Percentiles rank a stretch among this genome's conserved stretches.
phyloP scores from a whole-genome alignment of 164 flowering plant species.

The Platanus orientalis region DNA sequence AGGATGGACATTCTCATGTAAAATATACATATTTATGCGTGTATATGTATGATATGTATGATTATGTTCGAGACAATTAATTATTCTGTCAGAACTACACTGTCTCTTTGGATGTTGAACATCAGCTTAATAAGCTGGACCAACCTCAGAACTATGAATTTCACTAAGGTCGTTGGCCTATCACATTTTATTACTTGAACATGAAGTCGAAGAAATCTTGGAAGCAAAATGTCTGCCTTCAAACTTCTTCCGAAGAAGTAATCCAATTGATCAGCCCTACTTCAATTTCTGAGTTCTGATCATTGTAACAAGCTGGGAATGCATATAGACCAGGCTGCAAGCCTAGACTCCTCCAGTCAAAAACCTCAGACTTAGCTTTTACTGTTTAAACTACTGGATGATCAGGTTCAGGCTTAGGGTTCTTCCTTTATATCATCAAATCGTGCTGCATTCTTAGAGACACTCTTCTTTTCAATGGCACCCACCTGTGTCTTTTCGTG shows the following conservation, averaged over 20 bases:
- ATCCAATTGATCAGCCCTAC: not conserved
- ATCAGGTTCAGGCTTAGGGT: conserved; percentile 18
- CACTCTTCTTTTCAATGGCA: conserved; percentile 6
- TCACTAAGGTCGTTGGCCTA: not conserved
- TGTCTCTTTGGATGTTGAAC: no score
- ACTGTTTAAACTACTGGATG: no score
- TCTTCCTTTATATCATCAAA: conserved; percentile 11
- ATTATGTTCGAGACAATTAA: no score
- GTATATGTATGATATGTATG: no score
- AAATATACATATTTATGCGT: no score
- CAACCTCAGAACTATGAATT: not conserved
- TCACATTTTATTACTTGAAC: not conserved
- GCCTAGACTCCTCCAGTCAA: not conserved
- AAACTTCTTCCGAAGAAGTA: not conserved
- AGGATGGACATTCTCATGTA: no score
- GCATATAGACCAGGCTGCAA: not conserved
- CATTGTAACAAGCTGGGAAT: not conserved
- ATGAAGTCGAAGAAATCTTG: not conserved
- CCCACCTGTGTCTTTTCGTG: not conserved
- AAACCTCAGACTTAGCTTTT: no score
- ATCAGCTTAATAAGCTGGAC: no score
- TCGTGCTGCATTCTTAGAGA: conserved; percentile 11
- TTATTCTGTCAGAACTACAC: no score
- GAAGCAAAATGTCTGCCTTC: not conserved
- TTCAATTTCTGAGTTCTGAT: not conserved